A percentile compares a stretch with the other conserved stretches of the same genome.
These are phyloP conservation scores for Blastomyces parvus DNA, from an alignment of 2,329 filamentous ascomycete genomes.

Conservation along the genomic window DNA sequence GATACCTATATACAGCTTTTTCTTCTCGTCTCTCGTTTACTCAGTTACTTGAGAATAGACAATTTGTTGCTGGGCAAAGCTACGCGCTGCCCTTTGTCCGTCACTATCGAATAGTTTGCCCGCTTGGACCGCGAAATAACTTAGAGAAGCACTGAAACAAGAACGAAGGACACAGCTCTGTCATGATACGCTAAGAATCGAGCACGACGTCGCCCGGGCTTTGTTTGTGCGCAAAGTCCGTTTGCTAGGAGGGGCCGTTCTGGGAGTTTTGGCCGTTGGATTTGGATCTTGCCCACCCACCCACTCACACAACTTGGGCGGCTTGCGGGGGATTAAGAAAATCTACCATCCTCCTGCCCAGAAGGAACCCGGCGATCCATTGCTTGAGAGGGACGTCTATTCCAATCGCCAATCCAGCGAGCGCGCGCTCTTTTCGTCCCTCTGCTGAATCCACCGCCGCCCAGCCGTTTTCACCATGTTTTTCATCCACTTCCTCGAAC, in stretches of 20 bases:
- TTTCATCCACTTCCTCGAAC: conserved; percentile 95
- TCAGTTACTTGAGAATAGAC: neutral
- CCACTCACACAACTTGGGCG: neutral
- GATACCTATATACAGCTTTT: neutral
- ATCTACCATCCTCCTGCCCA: neutral
- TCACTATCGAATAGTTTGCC: neutral
- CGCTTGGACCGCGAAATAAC: neutral
- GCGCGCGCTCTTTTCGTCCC: neutral
- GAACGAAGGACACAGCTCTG: neutral
- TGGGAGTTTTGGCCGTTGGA: neutral
- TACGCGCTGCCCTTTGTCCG: neutral
- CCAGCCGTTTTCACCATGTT: conserved; percentile 58
- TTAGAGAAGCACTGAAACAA: too few species aligned
- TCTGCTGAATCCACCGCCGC: conserved; percentile 1
- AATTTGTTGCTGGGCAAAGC: neutral
- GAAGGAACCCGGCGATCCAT: neutral
- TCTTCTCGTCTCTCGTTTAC: conserved; percentile 1
- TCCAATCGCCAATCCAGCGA: neutral
- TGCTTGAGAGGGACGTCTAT: neutral
- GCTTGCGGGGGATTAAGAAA: neutral
- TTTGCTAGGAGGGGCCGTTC: neutral
- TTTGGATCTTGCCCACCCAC: neutral
- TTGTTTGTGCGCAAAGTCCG: neutral
- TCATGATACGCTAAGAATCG: conserved; percentile 5
- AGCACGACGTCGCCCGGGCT: conserved; percentile 3